phyloP scores from a whole-genome alignment of 2,329 filamentous ascomycete species.

The Hypoxylon sp. region DNA sequence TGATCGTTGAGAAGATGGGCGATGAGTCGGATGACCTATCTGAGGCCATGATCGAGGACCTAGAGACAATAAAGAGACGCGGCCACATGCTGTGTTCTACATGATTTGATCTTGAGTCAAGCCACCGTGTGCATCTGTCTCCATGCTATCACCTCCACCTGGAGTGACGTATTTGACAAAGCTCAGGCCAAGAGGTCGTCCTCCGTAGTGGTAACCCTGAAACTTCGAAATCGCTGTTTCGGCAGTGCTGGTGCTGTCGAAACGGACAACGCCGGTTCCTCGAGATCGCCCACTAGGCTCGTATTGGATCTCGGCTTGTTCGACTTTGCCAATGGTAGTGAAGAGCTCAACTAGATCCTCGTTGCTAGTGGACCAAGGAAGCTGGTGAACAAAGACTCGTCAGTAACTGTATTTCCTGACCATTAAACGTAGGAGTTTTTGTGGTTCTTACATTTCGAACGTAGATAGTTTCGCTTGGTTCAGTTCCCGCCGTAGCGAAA shows the following conservation, averaged over 20 bases:
- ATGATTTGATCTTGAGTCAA: slow-evolving; percentile 99
- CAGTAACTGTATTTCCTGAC: slow-evolving; percentile 42
- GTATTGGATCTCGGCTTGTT: slow-evolving; percentile 99
- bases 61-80: slow-evolving; percentile 3
- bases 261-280: slow-evolving; percentile 96
- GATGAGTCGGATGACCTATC: slow-evolving; percentile 6
- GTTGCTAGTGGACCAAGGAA: slow-evolving; percentile 99
- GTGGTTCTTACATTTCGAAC: slow-evolving; percentile 88
- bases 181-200: slow-evolving; percentile 90
- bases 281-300: slow-evolving; percentile 96
- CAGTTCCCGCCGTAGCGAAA: slow-evolving; percentile 87
- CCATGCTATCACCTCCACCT: slow-evolving; percentile 80
- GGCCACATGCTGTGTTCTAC: slow-evolving; percentile 64
- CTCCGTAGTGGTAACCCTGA: slow-evolving; percentile 96
- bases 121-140: slow-evolving; percentile 80
- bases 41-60: slow-evolving; percentile 7
- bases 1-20: slow-evolving; percentile 12
- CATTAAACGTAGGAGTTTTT: not conserved
- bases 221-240: slow-evolving; percentile 98
- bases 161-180: slow-evolving; percentile 93
- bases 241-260: slow-evolving; percentile 85
- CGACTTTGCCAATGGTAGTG: slow-evolving; percentile 97
- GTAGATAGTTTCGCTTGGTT: slow-evolving; percentile 88
- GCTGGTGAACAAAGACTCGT: slow-evolving; percentile 65
- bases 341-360: slow-evolving; percentile 97